Evolutionary conservation across 148 eudicot species (phyloP), one percentile per base, ranked within the genome.

Genomic region (Camellia lanceoleosa): DNA sequence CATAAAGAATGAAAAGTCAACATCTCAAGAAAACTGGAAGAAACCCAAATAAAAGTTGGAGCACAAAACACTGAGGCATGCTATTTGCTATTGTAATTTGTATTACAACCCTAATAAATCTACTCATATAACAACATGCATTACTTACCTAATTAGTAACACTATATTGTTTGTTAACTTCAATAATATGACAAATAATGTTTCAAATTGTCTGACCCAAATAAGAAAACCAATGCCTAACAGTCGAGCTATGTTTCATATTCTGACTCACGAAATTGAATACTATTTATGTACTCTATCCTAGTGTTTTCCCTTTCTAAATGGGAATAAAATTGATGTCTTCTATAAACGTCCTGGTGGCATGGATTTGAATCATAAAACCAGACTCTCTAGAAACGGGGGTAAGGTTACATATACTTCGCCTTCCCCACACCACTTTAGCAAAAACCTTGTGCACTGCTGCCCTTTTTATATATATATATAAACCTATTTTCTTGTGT

Each of bases 131-230:
- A 56, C 60, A 47, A 47, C 51, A 56, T 9, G 60, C 60, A 56
- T 56, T 56, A 13, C 11, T 56, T 56, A 56, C 11, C 10, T 56
- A 6, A 23, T 56, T 13, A 56, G 60, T 56, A 56, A 56, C 60
- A 9, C 3, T 49, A 5, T 16, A 4, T 49, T 1, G 30, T 49
- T 49, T 49, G 2, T 0, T 54, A 19, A 47, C 16, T 69, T 69
- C 73, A 46, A 69, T 47, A 69, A 70, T 47, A 70, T 47, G 19
- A 11, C 52, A 70, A 49, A 30, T 49, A 71, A 19, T 71, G 74
- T 47, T 9, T 9, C 16, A 18, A 71, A 49, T 71, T 5, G 11
- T 71, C 20, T 14, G 1, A 71, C 52, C 41, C 16, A 56, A 71
- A 3, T 9, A n/a, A n/a, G 58, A n/a, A 71, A 71, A 71, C 38